These are phyloP conservation scores for Aspergillus brunneoviolaceus DNA, from an alignment of 2,329 filamentous ascomycete species.

Conservation along the genomic window DNA sequence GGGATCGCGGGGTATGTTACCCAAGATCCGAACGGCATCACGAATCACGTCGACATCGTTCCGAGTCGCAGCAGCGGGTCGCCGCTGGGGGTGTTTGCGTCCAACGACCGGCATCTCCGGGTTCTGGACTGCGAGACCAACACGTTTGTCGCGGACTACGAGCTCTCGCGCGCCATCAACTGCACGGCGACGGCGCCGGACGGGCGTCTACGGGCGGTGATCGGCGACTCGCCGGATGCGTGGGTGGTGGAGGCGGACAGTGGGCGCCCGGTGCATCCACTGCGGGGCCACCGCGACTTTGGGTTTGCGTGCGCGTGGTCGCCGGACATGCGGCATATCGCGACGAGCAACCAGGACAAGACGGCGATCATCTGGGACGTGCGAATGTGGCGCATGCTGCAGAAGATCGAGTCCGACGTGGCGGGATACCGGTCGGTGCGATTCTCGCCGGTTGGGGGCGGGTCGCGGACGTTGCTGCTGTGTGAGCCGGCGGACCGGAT, in stretches of 20 bases:
- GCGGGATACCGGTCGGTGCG: slow-evolving; percentile 46
- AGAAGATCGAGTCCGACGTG: slow-evolving; percentile 45
- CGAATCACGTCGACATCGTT: slow-evolving; percentile 59
- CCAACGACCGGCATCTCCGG: slow-evolving; percentile 57
- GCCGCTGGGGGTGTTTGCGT: slow-evolving; percentile 56
- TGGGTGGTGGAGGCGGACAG: slow-evolving; percentile 46
- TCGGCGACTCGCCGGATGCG: slow-evolving; percentile 45
- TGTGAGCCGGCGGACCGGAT: slow-evolving; percentile 47
- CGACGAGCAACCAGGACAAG: slow-evolving; percentile 49
- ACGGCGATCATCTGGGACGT: slow-evolving; percentile 49
- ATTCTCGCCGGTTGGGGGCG: slow-evolving; percentile 46
- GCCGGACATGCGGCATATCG: slow-evolving; percentile 48
- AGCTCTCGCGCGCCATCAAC: slow-evolving; percentile 43
- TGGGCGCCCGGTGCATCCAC: slow-evolving; percentile 38
- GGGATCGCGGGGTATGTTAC: slow-evolving; percentile 50
- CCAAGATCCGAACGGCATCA: slow-evolving; percentile 51
- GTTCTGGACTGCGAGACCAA: slow-evolving; percentile 54
- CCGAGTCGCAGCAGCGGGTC: slow-evolving; percentile 48
- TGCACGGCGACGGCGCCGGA: slow-evolving; percentile 47
- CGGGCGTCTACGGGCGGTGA: slow-evolving; percentile 44
- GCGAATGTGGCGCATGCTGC: slow-evolving; percentile 41
- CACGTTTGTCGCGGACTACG: slow-evolving; percentile 39
- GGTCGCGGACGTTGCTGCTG: slow-evolving; percentile 43
- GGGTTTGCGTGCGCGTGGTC: slow-evolving; percentile 50
- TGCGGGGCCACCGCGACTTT: slow-evolving; percentile 44